Evolutionary conservation across 2,329 filamentous ascomycete species (phyloP).

Genomic region (Uncinocarpus reesii): DNA sequence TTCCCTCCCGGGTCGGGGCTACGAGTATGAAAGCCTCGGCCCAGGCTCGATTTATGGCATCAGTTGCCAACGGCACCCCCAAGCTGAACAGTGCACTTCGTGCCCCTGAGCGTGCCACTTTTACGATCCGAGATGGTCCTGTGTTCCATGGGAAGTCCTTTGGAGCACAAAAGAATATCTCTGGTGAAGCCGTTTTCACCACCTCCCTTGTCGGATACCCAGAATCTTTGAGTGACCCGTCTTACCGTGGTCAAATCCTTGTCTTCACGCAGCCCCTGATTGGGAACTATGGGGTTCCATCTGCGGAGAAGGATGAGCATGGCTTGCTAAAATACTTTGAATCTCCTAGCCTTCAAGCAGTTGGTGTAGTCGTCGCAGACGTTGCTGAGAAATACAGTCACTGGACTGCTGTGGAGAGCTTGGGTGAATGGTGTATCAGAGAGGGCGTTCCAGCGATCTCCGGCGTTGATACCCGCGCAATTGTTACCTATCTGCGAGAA

Average conservation of each 20-base stretch:
- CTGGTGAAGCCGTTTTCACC: slow-evolving; percentile 96
- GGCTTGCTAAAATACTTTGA: slow-evolving; percentile 97
- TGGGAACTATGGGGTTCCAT: slow-evolving; percentile 96
- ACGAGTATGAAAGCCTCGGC: slow-evolving; percentile 28
- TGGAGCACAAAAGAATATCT: slow-evolving; percentile 91
- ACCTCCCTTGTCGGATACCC: slow-evolving; percentile 96
- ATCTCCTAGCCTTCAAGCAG: slow-evolving; percentile 92
- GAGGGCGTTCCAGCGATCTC: slow-evolving; percentile 95
- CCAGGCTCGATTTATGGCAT: slow-evolving; percentile 47
- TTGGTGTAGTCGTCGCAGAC: slow-evolving; percentile 90
- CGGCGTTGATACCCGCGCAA: slow-evolving; percentile 90
- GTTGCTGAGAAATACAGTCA: slow-evolving; percentile 91
- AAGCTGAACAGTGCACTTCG: slow-evolving; percentile 52
- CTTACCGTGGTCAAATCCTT: slow-evolving; percentile 73
- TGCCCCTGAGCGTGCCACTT: slow-evolving; percentile 69
- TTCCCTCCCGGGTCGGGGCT: slow-evolving; percentile 40
- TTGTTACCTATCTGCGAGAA: slow-evolving; percentile 92
- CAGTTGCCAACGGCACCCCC: slow-evolving; percentile 58
- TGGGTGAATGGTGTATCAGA: slow-evolving; percentile 87
- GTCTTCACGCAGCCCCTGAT: slow-evolving; percentile 98
- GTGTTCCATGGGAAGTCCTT: slow-evolving; percentile 96
- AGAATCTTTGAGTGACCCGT: slow-evolving; percentile 66
- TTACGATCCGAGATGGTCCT: slow-evolving; percentile 92
- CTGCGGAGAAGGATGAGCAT: slow-evolving; percentile 69
- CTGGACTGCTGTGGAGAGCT: slow-evolving; percentile 93